Evolutionary conservation across 208 protist genomes (phyloP).

Genomic region (Zelonia costaricensis): DNA sequence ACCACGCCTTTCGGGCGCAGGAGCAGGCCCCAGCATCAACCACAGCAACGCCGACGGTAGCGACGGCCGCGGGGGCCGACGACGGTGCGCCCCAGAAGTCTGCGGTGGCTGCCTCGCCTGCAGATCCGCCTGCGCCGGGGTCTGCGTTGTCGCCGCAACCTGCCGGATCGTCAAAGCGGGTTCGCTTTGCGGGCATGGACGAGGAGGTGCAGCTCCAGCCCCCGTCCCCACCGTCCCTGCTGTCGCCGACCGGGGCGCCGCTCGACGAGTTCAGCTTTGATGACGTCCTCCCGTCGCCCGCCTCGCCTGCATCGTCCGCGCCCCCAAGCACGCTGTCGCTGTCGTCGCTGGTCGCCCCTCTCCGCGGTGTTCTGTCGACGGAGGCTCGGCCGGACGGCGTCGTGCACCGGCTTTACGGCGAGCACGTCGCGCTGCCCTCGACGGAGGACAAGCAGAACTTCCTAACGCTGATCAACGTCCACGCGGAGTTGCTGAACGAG

Average conservation of each 20-base stretch:
- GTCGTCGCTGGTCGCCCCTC: not conserved
- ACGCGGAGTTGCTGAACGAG: conserved; percentile 87
- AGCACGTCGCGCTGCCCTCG: conserved; percentile 47
- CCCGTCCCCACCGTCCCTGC: not conserved
- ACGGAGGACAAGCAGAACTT: conserved; percentile 65
- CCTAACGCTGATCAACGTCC: conserved; percentile 87
- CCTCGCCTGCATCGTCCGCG: not conserved
- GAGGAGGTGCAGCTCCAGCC: conserved; percentile 1
- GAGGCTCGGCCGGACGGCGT: conserved; percentile 2
- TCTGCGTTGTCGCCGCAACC: too few relatives aligned
- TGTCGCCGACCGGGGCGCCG: not conserved
- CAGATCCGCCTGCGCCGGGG: not conserved
- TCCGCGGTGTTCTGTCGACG: too few relatives aligned
- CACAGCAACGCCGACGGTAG: not conserved
- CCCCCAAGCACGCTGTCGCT: not conserved
- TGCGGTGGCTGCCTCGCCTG: too few relatives aligned
- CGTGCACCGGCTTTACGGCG: conserved; percentile 54
- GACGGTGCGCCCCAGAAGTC: not conserved
- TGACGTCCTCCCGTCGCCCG: conserved; percentile 16
- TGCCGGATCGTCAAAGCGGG: conserved; percentile 70
- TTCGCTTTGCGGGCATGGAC: conserved; percentile 67
- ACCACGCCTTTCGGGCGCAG: conserved; percentile 56
- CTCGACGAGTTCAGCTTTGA: conserved; percentile 32
- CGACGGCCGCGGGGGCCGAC: not conserved
- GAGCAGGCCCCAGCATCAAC: not conserved